Evolutionary conservation across 2,329 filamentous ascomycete species (phyloP), one percentile per base, ranked within the genome.

Genomic region (Cladosporium sp.): DNA sequence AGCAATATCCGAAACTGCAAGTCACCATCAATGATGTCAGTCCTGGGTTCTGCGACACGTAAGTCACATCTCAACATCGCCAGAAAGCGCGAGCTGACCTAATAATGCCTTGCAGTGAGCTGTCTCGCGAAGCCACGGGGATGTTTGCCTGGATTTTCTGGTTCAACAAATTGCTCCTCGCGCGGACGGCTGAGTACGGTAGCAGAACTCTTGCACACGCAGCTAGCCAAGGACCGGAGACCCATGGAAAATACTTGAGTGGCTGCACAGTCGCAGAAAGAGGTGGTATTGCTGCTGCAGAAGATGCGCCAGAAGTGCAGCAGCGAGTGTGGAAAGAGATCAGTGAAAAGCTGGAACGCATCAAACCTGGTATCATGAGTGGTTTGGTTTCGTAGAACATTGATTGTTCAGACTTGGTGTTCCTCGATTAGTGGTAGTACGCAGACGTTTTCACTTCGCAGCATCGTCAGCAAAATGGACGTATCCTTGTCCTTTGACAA

Each of bases 21-120:
- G 80, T 85, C 35, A 78, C 80, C 1, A 70, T 86, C 66, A 85
- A 84, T 69, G 75, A 76, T 66, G 63, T 83, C n/a, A 83, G 83
- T 63, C 84, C 84, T 0, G 84, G 84, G 1, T 74, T 84, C 21
- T 86, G 83, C 69, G 76, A 83, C 35, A 37, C 59, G 59, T 62
- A 26, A 62, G 59, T 62, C 2, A 44, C 6, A 21, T 8, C 11
- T 35, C 11, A 3, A 35, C 18, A 8, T 44, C 18, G 5, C 7
- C 16, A 3, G 8, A n/a, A 44, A 44, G 8, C 4, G 40, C 7
- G 18, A 44, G 11, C 16, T n/a, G 8, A 29, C 2, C 56, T 59
- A 21, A 59, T 11, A 21, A 59, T 11, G 18, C 7, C 2, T 35
- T 31, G 18, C 12, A 61, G 58, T 10, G 58, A 50, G 1, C 18